Base-by-base conservation (phyloP, 2,329 filamentous ascomycete genomes). In the Colletotrichum noveboracense region DNA sequence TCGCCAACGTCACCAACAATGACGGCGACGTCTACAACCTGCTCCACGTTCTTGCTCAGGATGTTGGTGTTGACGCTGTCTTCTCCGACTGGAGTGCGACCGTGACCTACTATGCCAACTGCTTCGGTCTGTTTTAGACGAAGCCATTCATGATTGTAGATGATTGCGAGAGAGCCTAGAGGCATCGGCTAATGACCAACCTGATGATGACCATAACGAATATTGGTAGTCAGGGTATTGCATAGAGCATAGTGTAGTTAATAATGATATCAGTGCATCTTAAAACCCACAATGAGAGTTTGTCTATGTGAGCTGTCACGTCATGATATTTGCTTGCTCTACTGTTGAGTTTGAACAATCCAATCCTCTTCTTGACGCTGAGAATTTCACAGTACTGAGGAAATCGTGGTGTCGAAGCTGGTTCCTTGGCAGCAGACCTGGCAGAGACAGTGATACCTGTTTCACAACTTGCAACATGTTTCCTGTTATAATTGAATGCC, bases 51-150 rank as follows among this genome's bases (percentile, higher is more conserved):
- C 84, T 95, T 75, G 89, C 87, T 4, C 86, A 88, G 77, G 84
- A 94, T 79, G 89, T 94, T 12, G 89, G 90, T 1, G 90, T 93
- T 16, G 83, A 85, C 34, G 92, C 88, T 6, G 88, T 95, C 76
- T 95, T 95, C 79, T 89, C 90, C 6, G 93, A 95, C 81, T 95
- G 93, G 93, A 89, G 90, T 18, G 90, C 91, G 13, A 93, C 93
- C 0, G 89, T 91, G 9, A 93, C 92, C 0, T 94, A 93, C 78
- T 95, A 94, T 83, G 93, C 93, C 77, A 95, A 94, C 79, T 95
- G 93, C 84, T 91, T 94, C 78, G 89, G 83, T 16, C 74, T 84
- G 13, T 80, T 80, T 12, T 80, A 75, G 69, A 55, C 52, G 34
- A 18, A 13, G n/a, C 28, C 13, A 4, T 6, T 2, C n/a, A 43